Evolutionary conservation across 2,329 filamentous ascomycete genomes (phyloP).

Genomic region (Lomentospora prolificans): DNA sequence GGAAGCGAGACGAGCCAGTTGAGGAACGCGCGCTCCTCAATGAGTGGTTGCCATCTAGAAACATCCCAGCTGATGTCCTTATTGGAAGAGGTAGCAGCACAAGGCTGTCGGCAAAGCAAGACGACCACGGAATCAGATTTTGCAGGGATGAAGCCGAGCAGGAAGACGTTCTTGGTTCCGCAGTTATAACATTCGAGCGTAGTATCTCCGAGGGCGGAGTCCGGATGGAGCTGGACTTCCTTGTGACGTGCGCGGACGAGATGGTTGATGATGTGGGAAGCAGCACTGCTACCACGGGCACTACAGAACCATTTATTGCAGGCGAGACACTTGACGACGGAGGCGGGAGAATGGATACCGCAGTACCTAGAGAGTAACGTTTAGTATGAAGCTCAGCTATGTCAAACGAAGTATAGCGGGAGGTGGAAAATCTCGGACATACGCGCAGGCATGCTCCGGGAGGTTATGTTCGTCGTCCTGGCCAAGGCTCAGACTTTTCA

Average conservation of each 20-base stretch:
- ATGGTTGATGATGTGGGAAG: conserved; percentile 97
- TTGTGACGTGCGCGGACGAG: conserved; percentile 95
- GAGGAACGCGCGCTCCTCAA: conserved; percentile 91
- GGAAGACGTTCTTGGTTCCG: conserved; percentile 97
- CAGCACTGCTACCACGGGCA: conserved; percentile 89
- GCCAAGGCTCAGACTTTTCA: conserved; percentile 52
- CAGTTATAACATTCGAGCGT: conserved; percentile 98
- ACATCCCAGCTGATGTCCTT: conserved; percentile 99
- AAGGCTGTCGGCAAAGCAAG: conserved; percentile 90
- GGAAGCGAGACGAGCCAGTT: conserved; percentile 86
- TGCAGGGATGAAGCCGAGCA: conserved; percentile 94
- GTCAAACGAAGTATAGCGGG: too few species aligned
- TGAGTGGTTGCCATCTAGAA: conserved; percentile 92
- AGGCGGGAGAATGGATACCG: conserved; percentile 90
- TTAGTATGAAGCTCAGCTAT: conserved; percentile 18
- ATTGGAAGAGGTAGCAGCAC: conserved; percentile 84
- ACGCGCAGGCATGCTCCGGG: conserved; percentile 92
- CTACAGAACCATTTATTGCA: conserved; percentile 99
- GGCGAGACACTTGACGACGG: conserved; percentile 89
- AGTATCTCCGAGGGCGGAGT: conserved; percentile 87
- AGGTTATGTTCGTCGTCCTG: conserved; percentile 80
- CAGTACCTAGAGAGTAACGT: conserved; percentile 58
- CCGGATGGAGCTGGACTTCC: conserved; percentile 93
- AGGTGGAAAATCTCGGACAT: too few species aligned
- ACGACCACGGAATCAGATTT: conserved; percentile 98